These are phyloP conservation scores for Gynandropsis gynandra DNA, from an alignment of 345 rosid species.

Conservation along the genomic window DNA sequence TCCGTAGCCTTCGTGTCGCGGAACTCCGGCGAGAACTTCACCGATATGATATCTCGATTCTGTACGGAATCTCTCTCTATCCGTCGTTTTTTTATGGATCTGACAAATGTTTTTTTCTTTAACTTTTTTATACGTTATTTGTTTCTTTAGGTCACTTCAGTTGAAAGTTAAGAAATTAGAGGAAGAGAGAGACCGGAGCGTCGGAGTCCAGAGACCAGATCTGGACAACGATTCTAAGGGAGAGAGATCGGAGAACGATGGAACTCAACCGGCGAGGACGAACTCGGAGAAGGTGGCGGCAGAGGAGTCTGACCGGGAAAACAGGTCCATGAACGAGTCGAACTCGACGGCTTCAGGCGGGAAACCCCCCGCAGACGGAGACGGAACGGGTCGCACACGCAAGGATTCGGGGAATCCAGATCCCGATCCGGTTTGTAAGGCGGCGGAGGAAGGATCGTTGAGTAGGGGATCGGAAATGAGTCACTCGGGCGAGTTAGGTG, in stretches of 20 bases:
- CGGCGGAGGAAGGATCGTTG: conserved; percentile 25
- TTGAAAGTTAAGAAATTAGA: conserved; percentile 29
- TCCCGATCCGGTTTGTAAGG: conserved; percentile 33
- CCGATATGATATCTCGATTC: conserved; percentile 60
- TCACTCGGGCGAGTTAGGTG: conserved; percentile 34
- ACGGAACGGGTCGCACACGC: conserved; percentile 23
- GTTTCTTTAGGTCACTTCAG: conserved; percentile 32
- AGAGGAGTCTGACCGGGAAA: conserved; percentile 52
- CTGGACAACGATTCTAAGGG: conserved; percentile 22
- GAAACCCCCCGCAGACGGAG: conserved; percentile 24
- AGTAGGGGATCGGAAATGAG: conserved; percentile 29
- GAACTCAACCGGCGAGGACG: conserved; percentile 9
- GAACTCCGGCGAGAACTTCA: conserved; percentile 68
- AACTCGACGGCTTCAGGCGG: conserved; percentile 53
- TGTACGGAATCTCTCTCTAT: conserved; percentile 33
- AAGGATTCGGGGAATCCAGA: conserved; percentile 21
- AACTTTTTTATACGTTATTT: background rate
- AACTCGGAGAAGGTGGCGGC: conserved; percentile 23
- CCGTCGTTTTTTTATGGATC: conserved; percentile 21
- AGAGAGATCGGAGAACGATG: conserved; percentile 29
- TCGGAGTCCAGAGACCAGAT: conserved; percentile 22
- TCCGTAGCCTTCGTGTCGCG: conserved; percentile 61
- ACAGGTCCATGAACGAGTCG: conserved; percentile 69
- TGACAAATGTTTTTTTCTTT: conserved; percentile 15
- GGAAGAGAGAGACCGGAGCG: conserved; percentile 20